Evolutionary conservation across 257 asterid genomes (phyloP).

Genomic region (Jacaranda copaia): DNA sequence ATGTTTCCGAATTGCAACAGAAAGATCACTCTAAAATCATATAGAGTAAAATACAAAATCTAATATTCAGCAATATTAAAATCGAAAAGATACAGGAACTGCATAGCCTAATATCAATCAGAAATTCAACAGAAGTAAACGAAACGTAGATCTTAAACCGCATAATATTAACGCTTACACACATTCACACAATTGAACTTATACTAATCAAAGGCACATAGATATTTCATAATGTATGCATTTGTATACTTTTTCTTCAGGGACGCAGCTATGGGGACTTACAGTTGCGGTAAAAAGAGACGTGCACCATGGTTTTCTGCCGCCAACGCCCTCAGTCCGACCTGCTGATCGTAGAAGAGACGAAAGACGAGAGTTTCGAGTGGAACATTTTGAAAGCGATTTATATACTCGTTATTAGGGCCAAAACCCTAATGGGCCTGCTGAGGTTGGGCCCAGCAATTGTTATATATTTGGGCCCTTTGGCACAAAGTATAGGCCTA

Average conservation of each 20-base stretch:
- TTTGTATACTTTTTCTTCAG: background rate
- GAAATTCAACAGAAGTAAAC: background rate
- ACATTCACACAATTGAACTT: background rate
- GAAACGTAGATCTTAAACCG: background rate
- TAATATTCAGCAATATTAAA: background rate
- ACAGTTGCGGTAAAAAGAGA: slow-evolving; percentile 54
- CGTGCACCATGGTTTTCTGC: slow-evolving; percentile 52
- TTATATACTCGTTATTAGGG: slow-evolving; percentile 28
- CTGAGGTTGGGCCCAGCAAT: background rate
- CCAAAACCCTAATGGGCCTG: slow-evolving; percentile 40
- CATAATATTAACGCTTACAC: background rate
- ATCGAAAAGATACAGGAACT: background rate
- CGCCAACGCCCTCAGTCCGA: slow-evolving; percentile 41
- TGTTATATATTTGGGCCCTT: background rate
- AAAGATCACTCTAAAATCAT: background rate
- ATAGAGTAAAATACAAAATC: background rate
- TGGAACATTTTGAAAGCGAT: background rate
- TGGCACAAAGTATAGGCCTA: background rate
- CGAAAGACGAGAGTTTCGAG: slow-evolving; percentile 26
- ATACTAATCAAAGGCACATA: background rate
- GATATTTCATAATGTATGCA: background rate
- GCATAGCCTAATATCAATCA: background rate
- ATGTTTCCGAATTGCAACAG: background rate
- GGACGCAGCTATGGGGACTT: slow-evolving; percentile 21
- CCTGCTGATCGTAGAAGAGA: slow-evolving; percentile 24